Percentiles rank a stretch among this genome's conserved stretches.
Conservation (phyloP, 1,284 basidiomycete species). For the Hortiboletus rubellus region DNA sequence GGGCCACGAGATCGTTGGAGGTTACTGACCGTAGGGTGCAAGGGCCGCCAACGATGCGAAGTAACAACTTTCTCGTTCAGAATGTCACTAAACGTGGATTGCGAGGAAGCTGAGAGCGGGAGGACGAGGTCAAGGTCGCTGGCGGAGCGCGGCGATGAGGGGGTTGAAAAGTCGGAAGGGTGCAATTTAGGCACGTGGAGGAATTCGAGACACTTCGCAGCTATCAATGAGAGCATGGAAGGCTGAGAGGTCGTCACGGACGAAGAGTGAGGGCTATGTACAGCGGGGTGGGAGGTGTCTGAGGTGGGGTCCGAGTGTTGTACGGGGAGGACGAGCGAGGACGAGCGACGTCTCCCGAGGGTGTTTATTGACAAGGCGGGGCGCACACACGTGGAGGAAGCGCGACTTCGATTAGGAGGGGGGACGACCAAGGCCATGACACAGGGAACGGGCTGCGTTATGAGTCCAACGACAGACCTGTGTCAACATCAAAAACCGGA, state of each 20-base stretch:
- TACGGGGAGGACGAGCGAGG: conserved; percentile 37
- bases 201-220: conserved; percentile 53
- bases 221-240: conserved; percentile 52
- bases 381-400: conserved; percentile 61
- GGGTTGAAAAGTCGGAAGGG: conserved; percentile 38
- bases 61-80: conserved; percentile 42
- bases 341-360: conserved; percentile 54
- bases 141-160: conserved; percentile 54
- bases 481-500: conserved; percentile 26
- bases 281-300: not conserved
- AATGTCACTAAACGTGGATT: conserved; percentile 50
- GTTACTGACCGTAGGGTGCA: conserved; percentile 50
- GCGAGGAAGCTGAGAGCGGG: conserved; percentile 64
- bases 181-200: conserved; percentile 46
- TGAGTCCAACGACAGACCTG: conserved; percentile 1
- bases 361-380: conserved; percentile 53
- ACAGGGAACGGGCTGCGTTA: not conserved
- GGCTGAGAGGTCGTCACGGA: conserved; percentile 18
- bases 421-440: conserved; percentile 33
- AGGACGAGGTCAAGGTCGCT: conserved; percentile 55
- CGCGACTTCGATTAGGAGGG: conserved; percentile 48
- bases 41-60: conserved; percentile 42
- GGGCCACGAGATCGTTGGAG: conserved; percentile 16
- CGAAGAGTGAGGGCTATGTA: conserved; percentile 10
- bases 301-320: conserved; percentile 9